A percentile compares a stretch with the other conserved stretches of the same genome.
Evolutionary conservation across 1,284 basidiomycete species (phyloP).

Genomic region (Cutaneotrichosporon dermatis): DNA sequence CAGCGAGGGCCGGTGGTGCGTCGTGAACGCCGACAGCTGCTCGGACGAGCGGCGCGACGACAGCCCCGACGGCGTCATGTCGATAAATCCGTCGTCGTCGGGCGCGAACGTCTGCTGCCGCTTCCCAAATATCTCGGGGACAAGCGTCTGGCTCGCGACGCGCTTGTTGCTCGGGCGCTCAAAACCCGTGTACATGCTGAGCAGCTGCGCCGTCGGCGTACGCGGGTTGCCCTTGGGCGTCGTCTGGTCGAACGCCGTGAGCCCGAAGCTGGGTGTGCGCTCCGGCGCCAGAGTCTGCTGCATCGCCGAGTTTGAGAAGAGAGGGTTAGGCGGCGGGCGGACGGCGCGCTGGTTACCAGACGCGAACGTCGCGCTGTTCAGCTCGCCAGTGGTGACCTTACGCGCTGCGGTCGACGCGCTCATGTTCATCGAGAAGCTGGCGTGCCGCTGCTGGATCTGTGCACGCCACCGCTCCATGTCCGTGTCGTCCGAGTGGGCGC

Average conservation of each 20-base stretch:
- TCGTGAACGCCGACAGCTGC: too few relatives aligned
- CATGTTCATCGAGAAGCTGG: conserved; percentile 26
- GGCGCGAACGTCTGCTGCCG: conserved; percentile 2
- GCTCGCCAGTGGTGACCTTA: conserved; percentile 1
- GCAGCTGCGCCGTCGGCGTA: conserved; percentile 3
- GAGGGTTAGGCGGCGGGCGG: conserved; percentile 12
- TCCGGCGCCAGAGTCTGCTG: conserved; percentile 47
- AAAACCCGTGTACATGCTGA: conserved; percentile 12
- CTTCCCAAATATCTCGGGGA: conserved; percentile 29
- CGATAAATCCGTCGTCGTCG: background rate
- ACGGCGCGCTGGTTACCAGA: background rate
- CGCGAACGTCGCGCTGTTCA: conserved; percentile 9
- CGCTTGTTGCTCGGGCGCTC: conserved; percentile 45
- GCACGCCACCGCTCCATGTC: conserved; percentile 34
- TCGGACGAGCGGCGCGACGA: background rate
- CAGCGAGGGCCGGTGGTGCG: too few relatives aligned
- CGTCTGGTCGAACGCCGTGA: conserved; percentile 2
- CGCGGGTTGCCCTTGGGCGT: conserved; percentile 7
- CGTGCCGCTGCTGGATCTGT: conserved; percentile 38
- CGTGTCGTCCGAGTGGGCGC: conserved; percentile 7
- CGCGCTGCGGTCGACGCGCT: conserved; percentile 18
- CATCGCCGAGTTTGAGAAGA: conserved; percentile 31
- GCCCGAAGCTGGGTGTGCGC: conserved; percentile 40
- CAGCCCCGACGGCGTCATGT: background rate
- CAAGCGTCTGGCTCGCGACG: conserved; percentile 43